These are phyloP conservation scores for Trichoderma sp. DNA, from an alignment of 2,329 filamentous ascomycete genomes.

Conservation along the genomic window DNA sequence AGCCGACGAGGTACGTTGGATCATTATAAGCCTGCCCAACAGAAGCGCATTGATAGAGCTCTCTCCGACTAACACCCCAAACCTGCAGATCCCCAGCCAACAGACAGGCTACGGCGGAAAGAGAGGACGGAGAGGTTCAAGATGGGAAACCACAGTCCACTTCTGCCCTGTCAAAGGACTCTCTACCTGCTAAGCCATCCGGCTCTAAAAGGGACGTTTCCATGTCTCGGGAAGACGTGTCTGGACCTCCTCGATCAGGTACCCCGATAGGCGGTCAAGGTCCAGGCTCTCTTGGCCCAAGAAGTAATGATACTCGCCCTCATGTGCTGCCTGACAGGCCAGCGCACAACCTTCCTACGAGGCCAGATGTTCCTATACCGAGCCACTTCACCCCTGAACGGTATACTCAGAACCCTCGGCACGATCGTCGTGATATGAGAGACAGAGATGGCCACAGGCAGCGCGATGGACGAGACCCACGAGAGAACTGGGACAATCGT, in stretches of 20 bases:
- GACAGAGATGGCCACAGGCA: constrained; percentile 30
- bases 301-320: constrained; percentile 31
- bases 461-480: constrained; percentile 33
- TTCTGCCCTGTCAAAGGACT: constrained; percentile 31
- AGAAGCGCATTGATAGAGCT: background rate
- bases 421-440: constrained; percentile 41
- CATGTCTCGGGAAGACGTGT: constrained; percentile 27
- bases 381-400: constrained; percentile 48
- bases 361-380: constrained; percentile 57
- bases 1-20: constrained; percentile 38
- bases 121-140: constrained; percentile 72
- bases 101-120: constrained; percentile 42
- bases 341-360: constrained; percentile 49
- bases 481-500: constrained; percentile 32
- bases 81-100: constrained; percentile 22
- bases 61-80: constrained; percentile 21
- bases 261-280: constrained; percentile 27
- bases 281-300: constrained; percentile 24
- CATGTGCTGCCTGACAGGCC: constrained; percentile 40
- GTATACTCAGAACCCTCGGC: constrained; percentile 41
- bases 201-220: constrained; percentile 28
- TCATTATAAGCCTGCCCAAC: constrained; percentile 20
- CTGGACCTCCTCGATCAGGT: constrained; percentile 28
- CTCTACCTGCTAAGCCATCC: constrained; percentile 34
- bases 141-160: constrained; percentile 44